Evolutionary conservation across 805 yeast species (phyloP).

Genomic region (Myxozyma monticola): DNA sequence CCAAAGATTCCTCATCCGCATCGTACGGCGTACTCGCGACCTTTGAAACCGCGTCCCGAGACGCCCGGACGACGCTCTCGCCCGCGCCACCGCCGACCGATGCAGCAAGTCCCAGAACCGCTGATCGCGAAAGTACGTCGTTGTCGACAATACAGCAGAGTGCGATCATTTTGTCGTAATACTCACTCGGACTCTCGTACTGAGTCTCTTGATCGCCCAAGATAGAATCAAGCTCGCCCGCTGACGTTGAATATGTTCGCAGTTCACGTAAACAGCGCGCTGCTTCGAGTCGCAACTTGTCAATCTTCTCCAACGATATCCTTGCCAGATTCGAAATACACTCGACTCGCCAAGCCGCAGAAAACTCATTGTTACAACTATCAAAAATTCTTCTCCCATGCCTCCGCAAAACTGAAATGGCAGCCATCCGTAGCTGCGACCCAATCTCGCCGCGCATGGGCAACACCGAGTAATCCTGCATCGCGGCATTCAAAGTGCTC

Average conservation of each 20-base stretch:
- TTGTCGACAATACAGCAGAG: too few relatives aligned
- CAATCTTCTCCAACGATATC: constrained; percentile 64
- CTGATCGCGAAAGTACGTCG: neutral
- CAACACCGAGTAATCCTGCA: constrained; percentile 77
- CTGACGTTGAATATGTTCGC: too few relatives aligned
- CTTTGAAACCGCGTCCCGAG: too few relatives aligned
- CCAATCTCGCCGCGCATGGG: constrained; percentile 89
- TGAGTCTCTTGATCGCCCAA: neutral
- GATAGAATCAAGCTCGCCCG: too few relatives aligned
- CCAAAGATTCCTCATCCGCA: too few relatives aligned
- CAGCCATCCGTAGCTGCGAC: constrained; percentile 59
- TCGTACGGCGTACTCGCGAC: too few relatives aligned
- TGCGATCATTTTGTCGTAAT: constrained; percentile 3
- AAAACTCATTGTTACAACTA: too few relatives aligned
- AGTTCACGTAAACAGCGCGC: too few relatives aligned
- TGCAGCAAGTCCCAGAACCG: constrained; percentile 16
- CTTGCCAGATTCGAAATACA: constrained; percentile 45
- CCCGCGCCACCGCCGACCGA: constrained; percentile 20
- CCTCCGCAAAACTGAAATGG: too few relatives aligned
- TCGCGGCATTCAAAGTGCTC: constrained; percentile 33
- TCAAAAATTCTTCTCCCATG: too few relatives aligned
- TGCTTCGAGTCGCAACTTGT: constrained; percentile 50
- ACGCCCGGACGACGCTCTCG: constrained; percentile 25
- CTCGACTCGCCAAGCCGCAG: constrained; percentile 7
- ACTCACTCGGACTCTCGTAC: neutral